Conservation (phyloP, 2,329 filamentous ascomycete species). For the Dactylellina haptotyla region DNA sequence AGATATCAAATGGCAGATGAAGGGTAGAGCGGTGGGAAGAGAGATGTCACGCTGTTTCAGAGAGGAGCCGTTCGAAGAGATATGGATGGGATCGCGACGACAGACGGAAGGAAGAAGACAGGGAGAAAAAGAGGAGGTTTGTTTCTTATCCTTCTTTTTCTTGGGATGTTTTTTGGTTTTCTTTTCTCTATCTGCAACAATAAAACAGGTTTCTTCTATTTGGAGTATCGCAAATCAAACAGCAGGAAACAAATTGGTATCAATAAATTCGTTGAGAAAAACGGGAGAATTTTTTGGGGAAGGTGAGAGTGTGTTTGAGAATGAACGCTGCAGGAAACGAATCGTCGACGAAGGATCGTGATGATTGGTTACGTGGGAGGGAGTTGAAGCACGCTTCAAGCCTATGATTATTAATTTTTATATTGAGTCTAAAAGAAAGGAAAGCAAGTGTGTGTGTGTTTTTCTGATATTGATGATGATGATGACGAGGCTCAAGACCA, state of each 20-base stretch:
- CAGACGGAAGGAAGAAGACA: conserved; percentile 6
- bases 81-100: neutral
- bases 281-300: no score
- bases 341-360: conserved; percentile 1
- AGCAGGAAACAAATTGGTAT: conserved; percentile 37
- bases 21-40: neutral
- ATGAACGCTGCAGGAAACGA: no score
- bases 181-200: conserved; percentile 46
- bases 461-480: neutral
- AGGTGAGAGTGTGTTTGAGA: no score
- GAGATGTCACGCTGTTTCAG: conserved; percentile 13
- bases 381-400: conserved; percentile 3
- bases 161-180: no score
- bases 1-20: neutral
- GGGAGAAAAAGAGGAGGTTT: conserved; percentile 13
- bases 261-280: conserved; percentile 25
- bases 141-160: conserved; percentile 31
- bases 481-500: neutral
- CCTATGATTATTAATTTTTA: conserved; percentile 11
- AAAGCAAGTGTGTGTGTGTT: conserved; percentile 21
- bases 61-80: conserved; percentile 1
- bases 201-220: conserved; percentile 44
- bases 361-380: neutral
- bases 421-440: neutral
- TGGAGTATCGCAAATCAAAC: conserved; percentile 48